Percentiles rank a stretch among this genome's conserved stretches.
These are phyloP conservation scores for Didymella pomorum DNA, from an alignment of 2,329 filamentous ascomycete genomes.

Conservation along the genomic window DNA sequence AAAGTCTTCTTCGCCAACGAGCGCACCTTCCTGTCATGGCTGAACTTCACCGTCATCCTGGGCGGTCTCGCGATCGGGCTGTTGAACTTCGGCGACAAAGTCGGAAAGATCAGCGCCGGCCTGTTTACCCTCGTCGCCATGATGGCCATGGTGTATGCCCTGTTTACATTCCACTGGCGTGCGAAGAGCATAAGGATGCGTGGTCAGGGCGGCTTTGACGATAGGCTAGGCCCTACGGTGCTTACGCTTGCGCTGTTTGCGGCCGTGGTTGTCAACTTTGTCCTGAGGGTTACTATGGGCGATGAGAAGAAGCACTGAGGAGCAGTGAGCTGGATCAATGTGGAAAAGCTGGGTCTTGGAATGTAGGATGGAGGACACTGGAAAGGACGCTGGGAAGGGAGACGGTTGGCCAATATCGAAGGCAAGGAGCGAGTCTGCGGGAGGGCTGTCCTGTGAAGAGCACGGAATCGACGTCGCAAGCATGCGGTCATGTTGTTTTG, in stretches of 20 bases:
- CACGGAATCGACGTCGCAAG: no score
- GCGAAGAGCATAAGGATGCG: slow-evolving; percentile 90
- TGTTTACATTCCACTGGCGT: slow-evolving; percentile 96
- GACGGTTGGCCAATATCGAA: background rate
- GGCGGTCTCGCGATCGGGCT: slow-evolving; percentile 96
- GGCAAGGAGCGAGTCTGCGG: background rate
- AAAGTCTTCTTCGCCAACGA: slow-evolving; percentile 99
- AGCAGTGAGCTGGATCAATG: background rate
- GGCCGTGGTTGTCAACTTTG: slow-evolving; percentile 96
- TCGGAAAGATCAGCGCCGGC: slow-evolving; percentile 92
- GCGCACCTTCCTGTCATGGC: slow-evolving; percentile 98
- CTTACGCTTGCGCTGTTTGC: slow-evolving; percentile 84
- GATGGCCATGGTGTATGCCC: slow-evolving; percentile 92
- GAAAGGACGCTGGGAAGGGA: background rate
- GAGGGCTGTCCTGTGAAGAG: background rate
- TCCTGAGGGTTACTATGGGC: slow-evolving; percentile 61
- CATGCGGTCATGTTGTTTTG: slow-evolving; percentile 1
- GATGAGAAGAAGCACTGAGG: slow-evolving; percentile 22
- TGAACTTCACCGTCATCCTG: slow-evolving; percentile 99
- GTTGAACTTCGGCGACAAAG: slow-evolving; percentile 95
- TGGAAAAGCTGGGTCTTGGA: background rate
- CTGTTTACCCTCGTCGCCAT: slow-evolving; percentile 95
- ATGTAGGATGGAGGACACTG: background rate
- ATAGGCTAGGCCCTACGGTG: slow-evolving; percentile 91
- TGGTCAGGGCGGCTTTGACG: slow-evolving; percentile 95